Conservation (phyloP, 306 rosid species). For the Rosa lucieae region DNA sequence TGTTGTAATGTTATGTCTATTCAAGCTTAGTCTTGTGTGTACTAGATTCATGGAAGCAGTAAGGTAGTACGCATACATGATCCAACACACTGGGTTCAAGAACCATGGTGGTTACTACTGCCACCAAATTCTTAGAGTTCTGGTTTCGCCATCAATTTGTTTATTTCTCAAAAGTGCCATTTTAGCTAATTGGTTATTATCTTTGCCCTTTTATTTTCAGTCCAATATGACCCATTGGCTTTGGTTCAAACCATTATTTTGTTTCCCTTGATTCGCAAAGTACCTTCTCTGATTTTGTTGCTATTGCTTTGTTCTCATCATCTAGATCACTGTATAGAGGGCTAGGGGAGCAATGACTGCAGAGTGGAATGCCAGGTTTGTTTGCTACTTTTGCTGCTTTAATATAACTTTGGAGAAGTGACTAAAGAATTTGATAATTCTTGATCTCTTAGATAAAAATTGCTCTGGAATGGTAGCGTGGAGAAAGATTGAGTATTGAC, state of each 20-base stretch:
- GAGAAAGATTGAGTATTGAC: conserved; percentile 88
- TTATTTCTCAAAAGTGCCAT: background rate
- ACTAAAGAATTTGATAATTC: conserved; percentile 16
- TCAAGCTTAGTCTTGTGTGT: no score
- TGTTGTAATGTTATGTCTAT: no score
- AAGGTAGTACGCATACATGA: background rate
- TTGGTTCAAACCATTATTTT: no score
- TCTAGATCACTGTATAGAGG: conserved; percentile 20
- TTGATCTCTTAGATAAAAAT: conserved; percentile 56
- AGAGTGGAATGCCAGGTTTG: conserved; percentile 90
- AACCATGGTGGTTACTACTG: background rate
- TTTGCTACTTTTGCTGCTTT: background rate
- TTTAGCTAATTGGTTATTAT: background rate
- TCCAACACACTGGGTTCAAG: background rate
- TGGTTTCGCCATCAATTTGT: background rate
- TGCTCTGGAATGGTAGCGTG: conserved; percentile 88
- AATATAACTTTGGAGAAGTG: conserved; percentile 2
- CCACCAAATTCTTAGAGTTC: background rate
- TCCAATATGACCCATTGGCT: no score
- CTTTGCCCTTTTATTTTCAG: no score
- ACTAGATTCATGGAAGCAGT: no score
- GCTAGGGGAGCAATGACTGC: conserved; percentile 99
- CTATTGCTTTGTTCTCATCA: no score
- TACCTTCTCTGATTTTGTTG: no score
- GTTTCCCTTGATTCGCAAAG: no score